Percentiles rank a stretch among this genome's conserved stretches.
Conservation (phyloP, 345 rosid genomes). For the Hirschfeldia incana region DNA sequence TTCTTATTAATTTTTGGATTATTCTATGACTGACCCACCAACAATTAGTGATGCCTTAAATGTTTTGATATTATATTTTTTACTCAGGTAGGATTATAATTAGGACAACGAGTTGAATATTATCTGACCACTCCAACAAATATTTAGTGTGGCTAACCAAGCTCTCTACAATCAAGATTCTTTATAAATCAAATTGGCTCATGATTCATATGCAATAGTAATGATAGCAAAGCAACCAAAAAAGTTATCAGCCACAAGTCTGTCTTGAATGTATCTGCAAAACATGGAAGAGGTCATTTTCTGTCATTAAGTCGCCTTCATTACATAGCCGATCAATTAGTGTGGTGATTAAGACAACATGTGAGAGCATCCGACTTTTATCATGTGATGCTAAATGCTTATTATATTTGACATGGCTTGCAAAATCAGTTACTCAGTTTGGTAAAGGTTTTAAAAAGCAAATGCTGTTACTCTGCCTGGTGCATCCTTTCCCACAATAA, state of each 20-base stretch:
- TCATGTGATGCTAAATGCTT: slow-evolving; percentile 5
- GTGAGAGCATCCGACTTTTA: background rate
- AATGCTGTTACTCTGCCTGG: background rate
- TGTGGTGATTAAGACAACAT: background rate
- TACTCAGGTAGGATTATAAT: background rate
- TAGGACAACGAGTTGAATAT: background rate
- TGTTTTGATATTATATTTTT: background rate
- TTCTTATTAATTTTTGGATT: background rate
- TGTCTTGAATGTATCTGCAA: background rate
- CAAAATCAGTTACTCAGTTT: background rate
- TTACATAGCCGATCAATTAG: background rate
- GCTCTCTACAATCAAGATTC: background rate
- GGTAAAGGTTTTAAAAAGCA: background rate
- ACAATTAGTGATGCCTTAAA: background rate
- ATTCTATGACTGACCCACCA: background rate
- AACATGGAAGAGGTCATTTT: background rate
- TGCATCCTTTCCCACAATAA: background rate
- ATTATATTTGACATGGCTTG: background rate
- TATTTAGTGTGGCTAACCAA: background rate
- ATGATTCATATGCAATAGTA: background rate
- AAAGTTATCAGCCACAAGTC: background rate
- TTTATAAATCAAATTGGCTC: background rate
- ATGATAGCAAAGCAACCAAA: background rate
- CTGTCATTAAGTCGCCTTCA: background rate
- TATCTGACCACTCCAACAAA: background rate